Conservation (phyloP, 768 basidiomycete species). For the Mycena galericulata region DNA sequence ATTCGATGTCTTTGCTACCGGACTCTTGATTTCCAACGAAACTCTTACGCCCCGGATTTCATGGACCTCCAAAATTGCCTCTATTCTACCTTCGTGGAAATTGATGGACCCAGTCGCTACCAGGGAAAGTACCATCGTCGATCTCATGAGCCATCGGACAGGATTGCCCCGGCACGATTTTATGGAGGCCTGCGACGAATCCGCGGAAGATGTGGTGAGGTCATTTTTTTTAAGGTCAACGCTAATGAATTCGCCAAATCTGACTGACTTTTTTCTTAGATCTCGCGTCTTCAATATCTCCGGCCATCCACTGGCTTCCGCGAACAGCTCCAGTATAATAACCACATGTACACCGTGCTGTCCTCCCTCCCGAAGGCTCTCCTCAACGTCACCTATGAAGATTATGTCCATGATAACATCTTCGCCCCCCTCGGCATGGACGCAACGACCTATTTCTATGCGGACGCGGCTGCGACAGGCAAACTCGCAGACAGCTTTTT, state of each 20-base stretch:
- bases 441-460: constrained; percentile 1
- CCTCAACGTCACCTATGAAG: constrained; percentile 14
- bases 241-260: no score
- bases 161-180: constrained; percentile 41
- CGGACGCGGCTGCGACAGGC: background rate
- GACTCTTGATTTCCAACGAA: constrained; percentile 31
- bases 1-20: constrained; percentile 30
- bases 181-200: background rate
- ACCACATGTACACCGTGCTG: constrained; percentile 29
- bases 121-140: constrained; percentile 36
- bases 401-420: constrained; percentile 26
- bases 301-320: constrained; percentile 40
- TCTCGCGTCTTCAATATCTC: constrained; percentile 29
- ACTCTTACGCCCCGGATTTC: constrained; percentile 20
- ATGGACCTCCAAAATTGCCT: constrained; percentile 32
- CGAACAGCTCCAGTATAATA: constrained; percentile 39
- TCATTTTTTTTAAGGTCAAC: no score
- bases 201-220: no score
- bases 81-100: constrained; percentile 32
- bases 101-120: constrained; percentile 30
- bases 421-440: constrained; percentile 30
- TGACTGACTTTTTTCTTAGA: constrained; percentile 5
- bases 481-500: background rate
- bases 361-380: constrained; percentile 9
- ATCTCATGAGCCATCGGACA: constrained; percentile 42